A percentile compares a stretch with the other conserved stretches of the same genome.
Conservation (phyloP, 2,329 filamentous ascomycete genomes). For the Fusarium xyrophilum region DNA sequence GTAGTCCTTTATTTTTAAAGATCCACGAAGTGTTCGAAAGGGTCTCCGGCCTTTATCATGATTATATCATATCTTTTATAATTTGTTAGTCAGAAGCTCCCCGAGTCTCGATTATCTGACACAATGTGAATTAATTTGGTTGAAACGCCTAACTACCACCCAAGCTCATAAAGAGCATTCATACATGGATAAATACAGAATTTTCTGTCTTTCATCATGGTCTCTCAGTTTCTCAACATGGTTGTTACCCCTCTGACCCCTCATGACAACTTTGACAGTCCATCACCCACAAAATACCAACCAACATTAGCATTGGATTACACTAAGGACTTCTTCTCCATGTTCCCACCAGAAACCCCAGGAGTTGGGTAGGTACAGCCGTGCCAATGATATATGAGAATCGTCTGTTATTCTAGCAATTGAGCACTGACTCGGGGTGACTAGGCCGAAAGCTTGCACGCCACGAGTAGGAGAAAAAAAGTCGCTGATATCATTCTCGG, state of each 20-base stretch:
- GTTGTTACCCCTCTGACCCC: neutral
- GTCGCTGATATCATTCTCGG: slow-evolving; percentile 31
- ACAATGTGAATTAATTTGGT: neutral
- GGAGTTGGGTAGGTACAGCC: slow-evolving; percentile 1
- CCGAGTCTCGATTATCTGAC: neutral
- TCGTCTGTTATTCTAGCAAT: neutral
- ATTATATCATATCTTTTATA: neutral
- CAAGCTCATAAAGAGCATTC: too few relatives aligned
- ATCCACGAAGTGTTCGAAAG: neutral
- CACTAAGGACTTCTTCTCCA: slow-evolving; percentile 5
- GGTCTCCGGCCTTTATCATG: neutral
- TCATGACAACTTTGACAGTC: neutral
- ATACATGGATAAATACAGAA: neutral
- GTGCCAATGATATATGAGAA: slow-evolving; percentile 15
- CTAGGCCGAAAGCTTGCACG: neutral
- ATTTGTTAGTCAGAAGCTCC: neutral
- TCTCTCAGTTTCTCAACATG: neutral
- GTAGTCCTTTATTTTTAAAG: neutral
- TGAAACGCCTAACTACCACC: neutral
- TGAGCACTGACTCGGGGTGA: neutral
- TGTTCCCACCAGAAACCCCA: neutral
- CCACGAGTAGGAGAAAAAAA: neutral
- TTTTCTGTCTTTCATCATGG: neutral
- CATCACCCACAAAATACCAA: neutral
- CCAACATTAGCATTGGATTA: neutral